Percentiles rank a stretch among this genome's conserved stretches.
These are phyloP conservation scores for Agaricus blazei DNA, from an alignment of 768 basidiomycete species.

Conservation along the genomic window DNA sequence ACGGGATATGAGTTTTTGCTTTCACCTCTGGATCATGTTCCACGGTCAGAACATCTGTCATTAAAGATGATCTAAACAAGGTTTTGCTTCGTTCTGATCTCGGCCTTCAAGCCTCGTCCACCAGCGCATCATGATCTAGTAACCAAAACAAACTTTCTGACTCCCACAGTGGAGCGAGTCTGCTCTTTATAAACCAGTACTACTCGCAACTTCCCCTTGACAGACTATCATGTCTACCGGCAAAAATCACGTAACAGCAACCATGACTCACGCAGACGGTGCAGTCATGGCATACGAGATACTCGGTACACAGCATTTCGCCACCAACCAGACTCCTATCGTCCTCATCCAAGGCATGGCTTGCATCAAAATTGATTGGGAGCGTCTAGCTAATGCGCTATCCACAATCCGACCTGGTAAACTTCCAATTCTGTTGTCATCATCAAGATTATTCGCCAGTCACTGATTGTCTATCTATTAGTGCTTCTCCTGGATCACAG, in stretches of 20 bases:
- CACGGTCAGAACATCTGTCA: too few species aligned
- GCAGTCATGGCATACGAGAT: conserved; percentile 37
- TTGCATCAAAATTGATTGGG: conserved; percentile 34
- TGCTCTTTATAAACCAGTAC: conserved; percentile 10
- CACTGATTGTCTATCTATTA: conserved; percentile 9
- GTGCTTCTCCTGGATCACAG: conserved; percentile 41
- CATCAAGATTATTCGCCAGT: too few species aligned
- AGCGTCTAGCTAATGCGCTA: conserved; percentile 29
- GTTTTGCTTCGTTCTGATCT: too few species aligned
- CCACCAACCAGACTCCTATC: conserved; percentile 24
- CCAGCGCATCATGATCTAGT: not conserved
- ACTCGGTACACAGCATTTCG: conserved; percentile 28
- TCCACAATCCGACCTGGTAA: conserved; percentile 35
- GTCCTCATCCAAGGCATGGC: conserved; percentile 39
- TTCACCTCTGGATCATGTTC: too few species aligned
- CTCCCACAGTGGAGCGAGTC: too few species aligned
- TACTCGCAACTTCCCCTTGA: conserved; percentile 10
- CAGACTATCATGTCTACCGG: not conserved
- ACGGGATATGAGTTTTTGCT: too few species aligned
- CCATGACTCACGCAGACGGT: conserved; percentile 33
- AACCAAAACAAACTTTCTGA: too few species aligned
- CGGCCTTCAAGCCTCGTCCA: too few species aligned
- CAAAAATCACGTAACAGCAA: conserved; percentile 5
- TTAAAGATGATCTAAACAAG: too few species aligned
- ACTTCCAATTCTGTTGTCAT: not conserved